Evolutionary conservation across 352 stramenopile genomes (phyloP), one percentile per base, ranked within the genome.

Genomic region (Saprolegnia diclina): DNA sequence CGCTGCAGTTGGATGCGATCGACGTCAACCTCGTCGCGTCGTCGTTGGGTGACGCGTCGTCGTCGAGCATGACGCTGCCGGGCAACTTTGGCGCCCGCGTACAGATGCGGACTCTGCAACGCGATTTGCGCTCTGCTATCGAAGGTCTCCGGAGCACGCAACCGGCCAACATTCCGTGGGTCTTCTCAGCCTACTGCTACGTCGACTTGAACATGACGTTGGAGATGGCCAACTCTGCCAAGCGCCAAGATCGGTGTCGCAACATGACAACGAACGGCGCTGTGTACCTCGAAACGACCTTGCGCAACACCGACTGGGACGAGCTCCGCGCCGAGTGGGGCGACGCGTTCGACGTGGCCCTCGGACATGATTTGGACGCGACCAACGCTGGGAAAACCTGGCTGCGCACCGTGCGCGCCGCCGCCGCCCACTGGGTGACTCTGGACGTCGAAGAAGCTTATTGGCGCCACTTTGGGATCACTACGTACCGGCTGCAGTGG

Each of bases 201-300:
- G 7, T 66, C 16, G 59, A 66, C 32, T 66, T 66, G 16, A 54
- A 54, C 7, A 32, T 9, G n/a, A 24, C 5, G 21, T 56, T 22
- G 6, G 19, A 18, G 32, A 32, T 66, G 24, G 59, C 59, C 40
- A 16, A 56, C 19, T 53, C 59, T 11, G 13, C 16, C 16, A 45
- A 11, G 13, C 59, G 59, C 10, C 59, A 66, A 66, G 45, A 6
- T 3, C 32, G 59, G 6, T 66, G 59, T 32, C 7, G 13, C 40
- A 24, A 55, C 32, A 56, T 40, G 9, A 18, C 40, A 5, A 37
- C 10, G 22, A 66, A 66, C 56, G 59, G 59, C 21, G 59, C 32
- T 10, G 59, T 66, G 11, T 66, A 66, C 59, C 21, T 66, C n/a
- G 59, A 66, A 66, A 22, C 32, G 1, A 40, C 24, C n/a, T 21